phyloP scores from a whole-genome alignment of 208 protist genomes.

The Vickermania spadyakhi region DNA sequence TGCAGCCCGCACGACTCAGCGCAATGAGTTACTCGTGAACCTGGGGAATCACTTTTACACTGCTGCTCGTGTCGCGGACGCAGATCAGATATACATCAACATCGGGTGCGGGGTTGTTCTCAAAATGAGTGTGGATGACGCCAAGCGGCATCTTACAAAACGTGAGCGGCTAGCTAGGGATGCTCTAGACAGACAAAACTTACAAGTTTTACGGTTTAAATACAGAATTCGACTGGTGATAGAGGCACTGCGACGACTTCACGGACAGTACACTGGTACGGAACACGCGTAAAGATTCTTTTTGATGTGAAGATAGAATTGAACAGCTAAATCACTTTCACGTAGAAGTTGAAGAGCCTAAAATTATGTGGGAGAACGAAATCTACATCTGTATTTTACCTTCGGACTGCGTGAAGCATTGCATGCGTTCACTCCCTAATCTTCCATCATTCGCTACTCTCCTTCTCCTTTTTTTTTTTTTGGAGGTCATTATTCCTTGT shows the following conservation, averaged over 20 bases:
- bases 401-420: no score
- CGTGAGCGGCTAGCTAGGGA: slow-evolving; percentile 41
- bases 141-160: slow-evolving; percentile 35
- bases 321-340: no score
- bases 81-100: slow-evolving; percentile 44
- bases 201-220: slow-evolving; percentile 54
- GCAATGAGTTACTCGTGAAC: slow-evolving; percentile 66
- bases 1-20: slow-evolving; percentile 11
- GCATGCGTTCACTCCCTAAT: no score
- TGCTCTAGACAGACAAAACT: slow-evolving; percentile 17
- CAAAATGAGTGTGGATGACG: slow-evolving; percentile 47
- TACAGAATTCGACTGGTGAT: slow-evolving; percentile 77
- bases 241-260: slow-evolving; percentile 51
- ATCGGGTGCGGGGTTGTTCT: slow-evolving; percentile 76
- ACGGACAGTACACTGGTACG: slow-evolving; percentile 13
- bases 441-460: no score
- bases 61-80: slow-evolving; percentile 31
- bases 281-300: not conserved
- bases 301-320: no score
- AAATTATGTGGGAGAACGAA: no score
- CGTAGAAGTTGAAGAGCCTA: no score
- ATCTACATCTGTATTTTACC: no score
- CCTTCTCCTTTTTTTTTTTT: no score
- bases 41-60: slow-evolving; percentile 73
- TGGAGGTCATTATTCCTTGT: no score